Evolutionary conservation across 345 rosid genomes (phyloP).

Genomic region (Kandelia obovata): DNA sequence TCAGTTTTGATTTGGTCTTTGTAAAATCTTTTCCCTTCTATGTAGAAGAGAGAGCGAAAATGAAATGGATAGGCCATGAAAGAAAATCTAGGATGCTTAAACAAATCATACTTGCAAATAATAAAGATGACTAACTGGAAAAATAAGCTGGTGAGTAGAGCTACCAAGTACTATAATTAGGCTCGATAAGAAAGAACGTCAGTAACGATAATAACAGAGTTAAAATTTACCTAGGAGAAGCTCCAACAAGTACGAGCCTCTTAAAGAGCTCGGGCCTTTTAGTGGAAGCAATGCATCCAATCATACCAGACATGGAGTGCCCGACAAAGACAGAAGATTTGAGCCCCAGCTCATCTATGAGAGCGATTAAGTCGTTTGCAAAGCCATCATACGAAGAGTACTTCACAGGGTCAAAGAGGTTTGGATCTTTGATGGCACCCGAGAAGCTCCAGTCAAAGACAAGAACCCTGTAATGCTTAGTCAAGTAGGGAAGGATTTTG

Average conservation of each 20-base stretch:
- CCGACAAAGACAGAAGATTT: conserved; percentile 55
- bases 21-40: no score
- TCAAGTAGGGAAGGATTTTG: conserved; percentile 37
- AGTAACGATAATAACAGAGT: background rate
- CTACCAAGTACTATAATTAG: background rate
- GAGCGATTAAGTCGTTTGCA: conserved; percentile 52
- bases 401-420: conserved; percentile 52
- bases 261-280: conserved; percentile 70
- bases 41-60: no score
- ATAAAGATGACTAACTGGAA: no score
- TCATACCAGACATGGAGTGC: conserved; percentile 85
- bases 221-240: conserved; percentile 67
- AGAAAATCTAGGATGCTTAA: no score
- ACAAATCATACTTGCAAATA: no score
- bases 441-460: conserved; percentile 80
- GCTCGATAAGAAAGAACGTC: background rate
- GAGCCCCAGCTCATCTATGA: conserved; percentile 54
- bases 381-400: conserved; percentile 56
- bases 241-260: conserved; percentile 48
- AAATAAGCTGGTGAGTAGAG: no score
- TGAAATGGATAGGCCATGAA: no score
- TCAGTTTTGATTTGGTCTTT: no score
- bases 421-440: conserved; percentile 54
- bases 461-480: conserved; percentile 43
- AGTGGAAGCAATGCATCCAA: conserved; percentile 81